phyloP scores from a whole-genome alignment of 2,329 filamentous ascomycete species.

The Pseudogymnoascus sp. region DNA sequence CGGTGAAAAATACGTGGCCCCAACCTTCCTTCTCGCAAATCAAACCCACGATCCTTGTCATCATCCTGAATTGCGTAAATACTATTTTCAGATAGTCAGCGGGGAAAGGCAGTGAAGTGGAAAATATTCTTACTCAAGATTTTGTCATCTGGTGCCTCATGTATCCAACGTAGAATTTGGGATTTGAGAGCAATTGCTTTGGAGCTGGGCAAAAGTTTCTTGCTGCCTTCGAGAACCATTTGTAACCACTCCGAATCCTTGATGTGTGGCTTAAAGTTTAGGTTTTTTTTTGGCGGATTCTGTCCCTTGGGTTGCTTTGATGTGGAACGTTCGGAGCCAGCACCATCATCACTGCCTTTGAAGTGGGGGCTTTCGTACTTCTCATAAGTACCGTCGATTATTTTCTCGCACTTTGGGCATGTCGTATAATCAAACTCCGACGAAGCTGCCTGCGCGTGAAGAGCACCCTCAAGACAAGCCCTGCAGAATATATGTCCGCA shows the following conservation, averaged over 20 bases:
- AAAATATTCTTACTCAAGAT: conserved; percentile 27
- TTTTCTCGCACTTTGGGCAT: not conserved
- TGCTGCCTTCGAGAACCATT: conserved; percentile 19
- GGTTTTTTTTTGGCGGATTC: not conserved
- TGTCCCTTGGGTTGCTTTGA: not conserved
- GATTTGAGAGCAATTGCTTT: conserved; percentile 32
- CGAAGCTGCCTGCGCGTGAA: too few species aligned
- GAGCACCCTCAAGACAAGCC: conserved; percentile 4
- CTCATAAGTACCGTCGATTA: not conserved
- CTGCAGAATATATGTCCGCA: conserved; percentile 3
- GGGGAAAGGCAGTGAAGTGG: not conserved
- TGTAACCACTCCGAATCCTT: conserved; percentile 20
- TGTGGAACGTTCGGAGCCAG: not conserved
- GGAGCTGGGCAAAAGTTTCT: conserved; percentile 29
- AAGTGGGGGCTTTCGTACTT: not conserved
- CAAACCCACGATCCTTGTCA: conserved; percentile 41
- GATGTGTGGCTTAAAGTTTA: conserved; percentile 21
- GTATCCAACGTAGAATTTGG: conserved; percentile 32
- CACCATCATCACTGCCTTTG: not conserved
- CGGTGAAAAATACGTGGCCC: conserved; percentile 33
- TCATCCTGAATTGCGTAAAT: conserved; percentile 50
- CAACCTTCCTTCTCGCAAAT: conserved; percentile 44
- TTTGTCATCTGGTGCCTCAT: conserved; percentile 41
- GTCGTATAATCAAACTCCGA: not conserved
- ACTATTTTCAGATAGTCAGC: conserved; percentile 32